Evolutionary conservation across 2,329 filamentous ascomycete species (phyloP).

Genomic region (Rhexocercosporidium sp.): DNA sequence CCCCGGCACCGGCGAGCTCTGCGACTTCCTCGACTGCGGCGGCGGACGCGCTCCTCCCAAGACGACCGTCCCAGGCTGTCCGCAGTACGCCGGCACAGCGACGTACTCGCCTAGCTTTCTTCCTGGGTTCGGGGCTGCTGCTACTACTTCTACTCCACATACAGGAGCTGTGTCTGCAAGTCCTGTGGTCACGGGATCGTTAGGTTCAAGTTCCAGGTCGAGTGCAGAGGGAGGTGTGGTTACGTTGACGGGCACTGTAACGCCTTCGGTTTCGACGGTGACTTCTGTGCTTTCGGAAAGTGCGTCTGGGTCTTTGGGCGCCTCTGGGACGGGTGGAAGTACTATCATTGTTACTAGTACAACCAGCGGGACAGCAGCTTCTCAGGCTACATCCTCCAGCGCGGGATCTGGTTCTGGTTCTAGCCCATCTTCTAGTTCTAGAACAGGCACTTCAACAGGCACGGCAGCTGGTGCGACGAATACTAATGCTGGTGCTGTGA

Average conservation of each 20-base stretch:
- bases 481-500: neutral
- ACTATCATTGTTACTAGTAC: neutral
- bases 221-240: neutral
- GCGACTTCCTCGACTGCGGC: constrained; percentile 30
- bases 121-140: neutral
- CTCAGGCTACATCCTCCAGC: neutral
- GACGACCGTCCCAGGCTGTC: constrained; percentile 32
- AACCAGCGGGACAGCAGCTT: neutral
- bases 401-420: no score
- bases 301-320: no score
- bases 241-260: neutral
- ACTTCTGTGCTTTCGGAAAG: neutral
- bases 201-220: neutral
- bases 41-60: constrained; percentile 31
- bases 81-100: constrained; percentile 31
- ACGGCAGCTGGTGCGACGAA: neutral
- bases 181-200: neutral
- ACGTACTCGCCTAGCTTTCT: constrained; percentile 29
- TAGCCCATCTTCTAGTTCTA: neutral
- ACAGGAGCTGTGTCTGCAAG: neutral
- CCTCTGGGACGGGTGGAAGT: neutral
- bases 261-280: neutral
- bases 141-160: no score
- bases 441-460: neutral
- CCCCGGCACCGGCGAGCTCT: constrained; percentile 30